These are phyloP conservation scores for Beauveria sp. DNA, from an alignment of 2,329 filamentous ascomycete species.

Conservation along the genomic window DNA sequence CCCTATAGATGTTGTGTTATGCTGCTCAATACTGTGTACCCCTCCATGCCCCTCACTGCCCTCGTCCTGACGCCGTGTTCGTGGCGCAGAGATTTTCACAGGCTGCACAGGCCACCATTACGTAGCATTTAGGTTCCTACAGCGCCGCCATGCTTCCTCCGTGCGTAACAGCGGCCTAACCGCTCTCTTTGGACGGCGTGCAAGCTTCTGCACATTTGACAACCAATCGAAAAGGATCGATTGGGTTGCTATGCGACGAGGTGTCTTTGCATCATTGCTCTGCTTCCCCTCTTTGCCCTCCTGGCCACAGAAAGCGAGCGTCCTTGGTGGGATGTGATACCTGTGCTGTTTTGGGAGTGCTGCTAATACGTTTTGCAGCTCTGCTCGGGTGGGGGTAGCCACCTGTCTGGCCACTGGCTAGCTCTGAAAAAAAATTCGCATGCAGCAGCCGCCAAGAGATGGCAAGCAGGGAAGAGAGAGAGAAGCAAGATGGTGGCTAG, in stretches of 20 bases:
- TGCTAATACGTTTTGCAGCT: not conserved
- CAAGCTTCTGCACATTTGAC: not conserved
- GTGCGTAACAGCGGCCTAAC: not conserved
- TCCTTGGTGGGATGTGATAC: not conserved
- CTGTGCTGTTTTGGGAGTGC: not conserved
- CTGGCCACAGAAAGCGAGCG: not conserved
- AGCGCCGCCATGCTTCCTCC: not conserved
- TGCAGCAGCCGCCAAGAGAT: slow-evolving; percentile 1
- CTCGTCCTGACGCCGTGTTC: not conserved
- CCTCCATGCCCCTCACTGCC: slow-evolving; percentile 9
- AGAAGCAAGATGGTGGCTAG: not conserved
- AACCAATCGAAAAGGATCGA: not conserved
- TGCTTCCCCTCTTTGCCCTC: not conserved
- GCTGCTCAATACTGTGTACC: not conserved
- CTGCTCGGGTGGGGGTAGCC: no score
- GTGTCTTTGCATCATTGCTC: not conserved
- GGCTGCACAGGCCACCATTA: slow-evolving; percentile 8
- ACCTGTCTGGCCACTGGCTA: not conserved
- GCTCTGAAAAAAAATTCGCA: not conserved
- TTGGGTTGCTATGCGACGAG: slow-evolving; percentile 3
- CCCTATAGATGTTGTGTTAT: not conserved
- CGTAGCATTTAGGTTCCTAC: not conserved
- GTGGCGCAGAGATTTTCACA: slow-evolving; percentile 2
- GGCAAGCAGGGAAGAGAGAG: not conserved
- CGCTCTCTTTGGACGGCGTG: not conserved